Evolutionary conservation across 371 early-diverging fungal species (phyloP), one percentile per base, ranked within the genome.

Genomic region (Mortierella sp.): DNA sequence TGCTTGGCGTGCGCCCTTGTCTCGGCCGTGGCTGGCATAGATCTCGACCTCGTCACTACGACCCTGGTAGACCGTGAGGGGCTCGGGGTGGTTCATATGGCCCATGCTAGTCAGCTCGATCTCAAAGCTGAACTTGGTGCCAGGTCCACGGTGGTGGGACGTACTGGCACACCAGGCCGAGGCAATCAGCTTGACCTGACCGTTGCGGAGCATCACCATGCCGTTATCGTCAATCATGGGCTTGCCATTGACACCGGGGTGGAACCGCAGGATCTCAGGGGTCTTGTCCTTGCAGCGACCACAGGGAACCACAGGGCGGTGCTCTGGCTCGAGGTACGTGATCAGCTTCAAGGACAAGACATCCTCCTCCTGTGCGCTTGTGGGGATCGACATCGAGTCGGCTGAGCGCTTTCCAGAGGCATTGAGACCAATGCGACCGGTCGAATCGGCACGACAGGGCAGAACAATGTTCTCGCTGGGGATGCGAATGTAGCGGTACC

Each of bases 151-250:
- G 34, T 76, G 77, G 50, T 76, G 77, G 19, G 77, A 76, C 24
- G 77, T 76, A 29, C 71, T 71, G n/a, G 77, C 77, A 39, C 77
- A 76, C 77, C 77, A 76, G 24, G 77, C 77, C 0, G 77, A 76
- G 1, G 77, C 77, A 66, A 76, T 76, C 31, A 76, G 52, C 71
- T 76, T 76, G 52, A 76, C 71, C 16, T 76, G 77, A 9, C 77
- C 77, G 61, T 76, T 70, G 4, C 77, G 77, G n/a, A 76, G 71
- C 31, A 71, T 65, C 24, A 76, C 77, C 77, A 76, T 76, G 29
- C 77, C 77, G 71, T 76, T 76, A 37, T 76, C 77, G n/a, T 76
- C 77, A 24, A 76, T 76, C 77, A 76, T 76, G 19, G 77, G 77
- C 63, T 76, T 76, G 29, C 77, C 77, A 39, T 76, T 76, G 61